Evolutionary conservation across 1,139 yeast genomes (phyloP), one percentile per base, ranked within the genome.

Genomic region (Protomyces arabidopsidicola): DNA sequence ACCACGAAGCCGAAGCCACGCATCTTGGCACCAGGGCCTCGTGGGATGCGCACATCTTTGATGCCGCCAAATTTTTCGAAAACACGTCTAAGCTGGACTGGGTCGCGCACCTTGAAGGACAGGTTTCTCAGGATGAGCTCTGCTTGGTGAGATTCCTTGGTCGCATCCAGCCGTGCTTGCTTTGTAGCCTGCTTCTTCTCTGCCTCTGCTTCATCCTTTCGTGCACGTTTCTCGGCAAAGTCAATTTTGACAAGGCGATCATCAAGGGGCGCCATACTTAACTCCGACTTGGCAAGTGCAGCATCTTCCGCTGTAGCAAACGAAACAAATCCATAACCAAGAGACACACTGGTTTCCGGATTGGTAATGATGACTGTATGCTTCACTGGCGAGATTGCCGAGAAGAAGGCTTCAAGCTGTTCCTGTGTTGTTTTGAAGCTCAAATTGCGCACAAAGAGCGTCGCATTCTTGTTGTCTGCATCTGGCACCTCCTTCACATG

Each of bases 301-400:
- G 97, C 88, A 73, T 95, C 98, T 59, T 89, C 96, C 68, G 89
- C 91, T 66, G 83, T 78, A 1, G 89, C 84, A 74, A 95, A 93
- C 55, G 96, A 87, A 18, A 90, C 98, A 75, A 95, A 95, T 6
- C 98, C 99, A 75, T 90, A 95, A 1, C 98, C 98, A 75, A 95
- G 82, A 3, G 96, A 88, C 48, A 77, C 74, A 57, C 83, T 78
- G 57, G 87, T 83, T 56, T 87, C 84, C 14, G 81, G 78, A 73
- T 93, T 97, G 55, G 81, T 87, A 27, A 95, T 98, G 59, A 93
- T 83, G 59, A 90, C 95, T 2, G 98, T 96, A 75, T 93, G 98
- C 75, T 87, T 90, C 14, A 93, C 95, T 3, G 98, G 98, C 1
- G 90, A 95, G 75, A 90, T 87, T 68, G 90, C 90, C 0, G 98